Evolutionary conservation across 805 yeast genomes (phyloP).

Genomic region (Teunomyces cretensis): DNA sequence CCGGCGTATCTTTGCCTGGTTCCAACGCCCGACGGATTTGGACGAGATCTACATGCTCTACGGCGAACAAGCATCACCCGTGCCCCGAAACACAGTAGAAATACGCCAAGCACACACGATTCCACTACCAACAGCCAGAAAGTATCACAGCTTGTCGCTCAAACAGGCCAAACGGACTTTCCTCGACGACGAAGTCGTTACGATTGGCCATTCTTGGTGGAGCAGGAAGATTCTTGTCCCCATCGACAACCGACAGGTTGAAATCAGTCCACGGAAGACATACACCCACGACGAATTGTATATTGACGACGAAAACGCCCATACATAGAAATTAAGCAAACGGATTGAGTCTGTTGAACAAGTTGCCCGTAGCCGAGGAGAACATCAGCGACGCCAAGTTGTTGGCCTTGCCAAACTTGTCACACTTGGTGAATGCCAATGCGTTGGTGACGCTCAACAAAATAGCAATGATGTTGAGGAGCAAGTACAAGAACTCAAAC

Average conservation of each 20-base stretch:
- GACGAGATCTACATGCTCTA: not conserved
- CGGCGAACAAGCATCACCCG: not conserved
- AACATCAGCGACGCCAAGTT: conserved; percentile 58
- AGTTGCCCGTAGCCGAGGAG: conserved; percentile 49
- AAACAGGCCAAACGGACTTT: not conserved
- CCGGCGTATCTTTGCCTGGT: not conserved
- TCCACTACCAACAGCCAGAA: not conserved
- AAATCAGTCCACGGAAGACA: not conserved
- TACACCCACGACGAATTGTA: not conserved
- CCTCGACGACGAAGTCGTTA: not conserved
- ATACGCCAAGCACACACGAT: not conserved
- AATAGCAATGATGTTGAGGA: conserved; percentile 65
- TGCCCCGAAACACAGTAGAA: not conserved
- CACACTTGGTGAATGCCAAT: conserved; percentile 88
- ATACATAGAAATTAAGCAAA: conserved; percentile 12
- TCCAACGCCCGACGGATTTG: not conserved
- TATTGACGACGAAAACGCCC: not conserved
- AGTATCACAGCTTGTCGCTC: not conserved
- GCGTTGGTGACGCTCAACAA: conserved; percentile 78
- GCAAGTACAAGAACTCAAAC: conserved; percentile 65
- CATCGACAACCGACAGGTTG: not conserved
- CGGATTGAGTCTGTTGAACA: conserved; percentile 49
- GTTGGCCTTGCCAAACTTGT: conserved; percentile 85
- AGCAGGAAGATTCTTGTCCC: not conserved
- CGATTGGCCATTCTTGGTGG: not conserved